Percentiles rank a stretch among this genome's conserved stretches.
Evolutionary conservation across 2,329 filamentous ascomycete species (phyloP).

Genomic region (Xylariaceae sp.): DNA sequence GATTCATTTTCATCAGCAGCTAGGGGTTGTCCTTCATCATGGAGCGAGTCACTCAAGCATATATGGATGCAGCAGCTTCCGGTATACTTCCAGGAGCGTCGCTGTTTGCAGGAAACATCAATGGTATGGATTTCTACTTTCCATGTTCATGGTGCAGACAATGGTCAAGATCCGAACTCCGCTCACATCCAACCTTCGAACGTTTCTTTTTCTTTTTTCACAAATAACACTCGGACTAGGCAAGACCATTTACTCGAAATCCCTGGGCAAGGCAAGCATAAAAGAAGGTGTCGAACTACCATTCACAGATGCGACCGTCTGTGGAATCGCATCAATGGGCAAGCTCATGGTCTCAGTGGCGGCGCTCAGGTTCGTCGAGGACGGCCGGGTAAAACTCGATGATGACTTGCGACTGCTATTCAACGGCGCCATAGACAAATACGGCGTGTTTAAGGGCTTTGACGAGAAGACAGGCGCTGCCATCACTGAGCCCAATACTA

Average conservation of each 20-base stretch:
- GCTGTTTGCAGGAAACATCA: too few species aligned
- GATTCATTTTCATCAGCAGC: too few species aligned
- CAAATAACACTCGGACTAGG: too few species aligned
- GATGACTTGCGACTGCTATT: slow-evolving; percentile 42
- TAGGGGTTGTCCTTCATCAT: too few species aligned
- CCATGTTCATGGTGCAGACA: too few species aligned
- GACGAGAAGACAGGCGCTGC: slow-evolving; percentile 37
- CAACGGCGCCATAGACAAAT: slow-evolving; percentile 45
- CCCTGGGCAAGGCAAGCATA: slow-evolving; percentile 20
- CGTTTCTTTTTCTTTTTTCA: too few species aligned
- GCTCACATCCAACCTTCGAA: too few species aligned
- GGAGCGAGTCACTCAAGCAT: too few species aligned
- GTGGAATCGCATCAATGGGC: slow-evolving; percentile 28
- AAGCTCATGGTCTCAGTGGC: slow-evolving; percentile 50
- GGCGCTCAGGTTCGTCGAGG: slow-evolving; percentile 52
- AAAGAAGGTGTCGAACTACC: slow-evolving; percentile 20
- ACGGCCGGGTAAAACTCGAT: slow-evolving; percentile 43
- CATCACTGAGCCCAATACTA: slow-evolving; percentile 29
- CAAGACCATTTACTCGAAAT: slow-evolving; percentile 22
- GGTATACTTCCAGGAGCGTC: too few species aligned
- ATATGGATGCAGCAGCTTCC: too few species aligned
- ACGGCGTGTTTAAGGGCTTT: slow-evolving; percentile 46
- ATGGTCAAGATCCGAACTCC: too few species aligned
- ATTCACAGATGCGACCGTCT: slow-evolving; percentile 23
- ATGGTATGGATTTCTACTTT: too few species aligned